Evolutionary conservation across 2,329 filamentous ascomycete species (phyloP).

Genomic region (Alternaria panax): DNA sequence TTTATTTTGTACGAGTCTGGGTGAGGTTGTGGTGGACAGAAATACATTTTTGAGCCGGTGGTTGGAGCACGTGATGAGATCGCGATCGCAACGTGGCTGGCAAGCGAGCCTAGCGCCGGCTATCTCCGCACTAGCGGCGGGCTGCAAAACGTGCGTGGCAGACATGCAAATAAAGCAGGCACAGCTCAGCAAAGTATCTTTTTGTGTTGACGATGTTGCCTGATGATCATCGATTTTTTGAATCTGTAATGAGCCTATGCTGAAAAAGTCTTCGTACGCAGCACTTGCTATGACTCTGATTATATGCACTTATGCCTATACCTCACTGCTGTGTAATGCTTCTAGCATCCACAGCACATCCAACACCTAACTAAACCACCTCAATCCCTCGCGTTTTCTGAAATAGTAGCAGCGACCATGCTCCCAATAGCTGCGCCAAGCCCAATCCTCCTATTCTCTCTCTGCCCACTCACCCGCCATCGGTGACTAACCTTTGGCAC

Average conservation of each 20-base stretch:
- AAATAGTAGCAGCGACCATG: slow-evolving; percentile 18
- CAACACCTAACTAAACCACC: background rate
- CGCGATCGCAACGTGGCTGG: background rate
- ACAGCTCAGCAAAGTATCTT: too few species aligned
- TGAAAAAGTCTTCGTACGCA: background rate
- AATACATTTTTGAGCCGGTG: background rate
- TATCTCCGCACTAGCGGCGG: background rate
- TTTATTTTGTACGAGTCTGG: background rate
- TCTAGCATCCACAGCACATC: background rate
- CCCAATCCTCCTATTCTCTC: slow-evolving; percentile 12
- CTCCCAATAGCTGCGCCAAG: slow-evolving; percentile 23
- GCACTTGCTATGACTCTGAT: background rate
- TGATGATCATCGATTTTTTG: background rate
- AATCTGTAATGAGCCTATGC: background rate
- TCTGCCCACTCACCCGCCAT: slow-evolving; percentile 1
- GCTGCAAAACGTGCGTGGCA: background rate
- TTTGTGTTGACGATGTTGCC: background rate
- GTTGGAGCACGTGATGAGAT: background rate
- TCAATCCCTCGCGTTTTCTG: slow-evolving; percentile 10
- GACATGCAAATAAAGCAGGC: background rate
- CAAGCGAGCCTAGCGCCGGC: background rate
- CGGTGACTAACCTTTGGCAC: slow-evolving; percentile 4
- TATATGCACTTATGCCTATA: background rate
- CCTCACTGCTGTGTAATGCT: background rate
- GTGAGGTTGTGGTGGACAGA: background rate